Evolutionary conservation across 2,329 filamentous ascomycete species (phyloP).

Genomic region (Ceratocystis ficicola): DNA sequence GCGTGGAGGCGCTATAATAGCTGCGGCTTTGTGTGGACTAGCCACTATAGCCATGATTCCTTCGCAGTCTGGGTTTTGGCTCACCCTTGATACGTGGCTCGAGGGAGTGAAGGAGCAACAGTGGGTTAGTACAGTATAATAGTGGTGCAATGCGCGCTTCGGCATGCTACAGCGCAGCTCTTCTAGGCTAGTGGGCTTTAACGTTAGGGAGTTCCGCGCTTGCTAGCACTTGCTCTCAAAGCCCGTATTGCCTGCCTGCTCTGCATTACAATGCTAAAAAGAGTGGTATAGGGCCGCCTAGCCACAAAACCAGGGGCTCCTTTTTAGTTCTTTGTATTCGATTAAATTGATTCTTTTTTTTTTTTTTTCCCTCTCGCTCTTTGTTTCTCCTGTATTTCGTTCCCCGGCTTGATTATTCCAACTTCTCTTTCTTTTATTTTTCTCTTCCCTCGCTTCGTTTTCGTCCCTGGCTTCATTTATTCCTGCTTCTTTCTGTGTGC

Average conservation of each 20-base stretch:
- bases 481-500: conserved; percentile 6
- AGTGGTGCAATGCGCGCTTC: too few species aligned
- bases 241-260: background rate
- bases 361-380: conserved; percentile 5
- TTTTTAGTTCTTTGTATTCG: background rate
- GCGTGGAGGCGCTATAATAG: too few species aligned
- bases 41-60: background rate
- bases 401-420: background rate
- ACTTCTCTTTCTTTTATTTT: conserved; percentile 16
- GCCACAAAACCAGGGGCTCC: background rate
- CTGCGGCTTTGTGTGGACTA: too few species aligned
- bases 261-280: conserved; percentile 5
- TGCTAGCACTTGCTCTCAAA: background rate
- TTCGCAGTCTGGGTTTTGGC: background rate
- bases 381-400: conserved; percentile 1
- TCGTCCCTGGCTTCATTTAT: conserved; percentile 19
- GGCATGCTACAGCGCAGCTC: background rate
- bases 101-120: conserved; percentile 1
- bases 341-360: conserved; percentile 11
- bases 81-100: conserved; percentile 1
- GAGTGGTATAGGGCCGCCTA: background rate
- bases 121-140: background rate
- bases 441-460: conserved; percentile 19
- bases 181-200: too few species aligned
- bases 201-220: background rate